A percentile compares a stretch with the other conserved stretches of the same genome.
These are phyloP conservation scores for Gentiana straminea DNA, from an alignment of 257 asterid species.

Conservation along the genomic window DNA sequence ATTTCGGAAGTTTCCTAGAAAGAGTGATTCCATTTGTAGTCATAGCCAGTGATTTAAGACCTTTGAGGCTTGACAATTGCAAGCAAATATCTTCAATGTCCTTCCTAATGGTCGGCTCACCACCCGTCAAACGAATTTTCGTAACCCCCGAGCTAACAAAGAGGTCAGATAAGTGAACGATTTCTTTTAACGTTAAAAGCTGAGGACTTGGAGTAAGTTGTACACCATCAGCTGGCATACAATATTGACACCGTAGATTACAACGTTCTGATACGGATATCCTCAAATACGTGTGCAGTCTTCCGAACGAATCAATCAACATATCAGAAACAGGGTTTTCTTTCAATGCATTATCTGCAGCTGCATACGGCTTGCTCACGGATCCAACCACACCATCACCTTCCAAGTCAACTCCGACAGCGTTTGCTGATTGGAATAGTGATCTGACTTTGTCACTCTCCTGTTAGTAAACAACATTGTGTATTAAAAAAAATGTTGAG, in stretches of 20 bases:
- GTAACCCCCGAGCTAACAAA: slow-evolving; percentile 87
- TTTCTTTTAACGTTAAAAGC: slow-evolving; percentile 56
- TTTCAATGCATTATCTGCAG: slow-evolving; percentile 40
- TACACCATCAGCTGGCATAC: slow-evolving; percentile 97
- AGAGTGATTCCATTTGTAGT: slow-evolving; percentile 82
- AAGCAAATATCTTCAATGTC: slow-evolving; percentile 83
- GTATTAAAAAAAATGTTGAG: background rate
- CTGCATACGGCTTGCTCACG: slow-evolving; percentile 24
- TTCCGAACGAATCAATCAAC: slow-evolving; percentile 85
- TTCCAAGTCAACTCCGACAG: slow-evolving; percentile 15
- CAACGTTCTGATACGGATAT: slow-evolving; percentile 92
- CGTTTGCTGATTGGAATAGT: slow-evolving; percentile 19
- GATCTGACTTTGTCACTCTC: slow-evolving; percentile 18
- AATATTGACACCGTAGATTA: slow-evolving; percentile 87
- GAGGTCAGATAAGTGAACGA: slow-evolving; percentile 60
- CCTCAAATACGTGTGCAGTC: slow-evolving; percentile 80
- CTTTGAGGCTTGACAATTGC: slow-evolving; percentile 52
- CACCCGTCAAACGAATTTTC: slow-evolving; percentile 92
- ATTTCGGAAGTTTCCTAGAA: slow-evolving; percentile 67
- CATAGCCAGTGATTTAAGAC: slow-evolving; percentile 74
- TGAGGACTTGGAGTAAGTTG: slow-evolving; percentile 67
- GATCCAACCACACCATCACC: slow-evolving; percentile 20
- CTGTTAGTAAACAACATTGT: slow-evolving; percentile 27
- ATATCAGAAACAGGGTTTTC: slow-evolving; percentile 42
- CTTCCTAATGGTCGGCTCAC: slow-evolving; percentile 82